Evolutionary conservation across 352 stramenopile species (phyloP).

Genomic region (Pythium monospermum): DNA sequence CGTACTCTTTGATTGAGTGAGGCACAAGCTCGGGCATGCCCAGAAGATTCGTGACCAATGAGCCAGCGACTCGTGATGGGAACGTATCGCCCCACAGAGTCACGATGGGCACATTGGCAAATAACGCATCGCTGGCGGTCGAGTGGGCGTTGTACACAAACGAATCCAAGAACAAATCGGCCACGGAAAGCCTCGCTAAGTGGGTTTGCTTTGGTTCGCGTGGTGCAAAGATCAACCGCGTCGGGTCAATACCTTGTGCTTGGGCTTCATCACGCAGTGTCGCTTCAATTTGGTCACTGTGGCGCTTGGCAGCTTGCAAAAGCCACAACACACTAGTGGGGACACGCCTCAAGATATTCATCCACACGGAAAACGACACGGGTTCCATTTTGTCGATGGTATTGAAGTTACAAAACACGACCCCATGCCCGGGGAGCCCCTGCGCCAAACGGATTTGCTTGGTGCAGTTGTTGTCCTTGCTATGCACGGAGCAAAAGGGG

Average conservation of each 20-base stretch:
- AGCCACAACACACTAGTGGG: conserved; percentile 86
- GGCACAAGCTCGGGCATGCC: conserved; percentile 28
- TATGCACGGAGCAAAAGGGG: conserved; percentile 22
- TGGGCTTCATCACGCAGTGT: conserved; percentile 58
- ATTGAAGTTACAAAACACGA: conserved; percentile 92
- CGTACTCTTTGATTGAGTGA: conserved; percentile 65
- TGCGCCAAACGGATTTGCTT: conserved; percentile 19
- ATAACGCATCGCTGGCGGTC: conserved; percentile 89
- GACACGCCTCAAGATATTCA: conserved; percentile 82
- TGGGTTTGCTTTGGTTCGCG: conserved; percentile 64
- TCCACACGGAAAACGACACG: conserved; percentile 83
- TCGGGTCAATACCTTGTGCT: conserved; percentile 49
- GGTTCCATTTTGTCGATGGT: conserved; percentile 94
- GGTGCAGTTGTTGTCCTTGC: not conserved
- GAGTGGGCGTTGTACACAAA: conserved; percentile 96
- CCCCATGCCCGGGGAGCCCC: conserved; percentile 10
- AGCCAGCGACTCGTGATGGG: conserved; percentile 60
- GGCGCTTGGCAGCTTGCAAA: conserved; percentile 31
- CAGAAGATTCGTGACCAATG: conserved; percentile 43
- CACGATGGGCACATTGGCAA: conserved; percentile 85
- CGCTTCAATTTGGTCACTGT: conserved; percentile 22
- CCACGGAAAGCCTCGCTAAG: conserved; percentile 65
- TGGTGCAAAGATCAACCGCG: conserved; percentile 68
- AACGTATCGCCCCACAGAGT: conserved; percentile 79
- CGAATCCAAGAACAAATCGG: conserved; percentile 94